Evolutionary conservation across 2,329 filamentous ascomycete species (phyloP).

Genomic region (Beauveria sp.): DNA sequence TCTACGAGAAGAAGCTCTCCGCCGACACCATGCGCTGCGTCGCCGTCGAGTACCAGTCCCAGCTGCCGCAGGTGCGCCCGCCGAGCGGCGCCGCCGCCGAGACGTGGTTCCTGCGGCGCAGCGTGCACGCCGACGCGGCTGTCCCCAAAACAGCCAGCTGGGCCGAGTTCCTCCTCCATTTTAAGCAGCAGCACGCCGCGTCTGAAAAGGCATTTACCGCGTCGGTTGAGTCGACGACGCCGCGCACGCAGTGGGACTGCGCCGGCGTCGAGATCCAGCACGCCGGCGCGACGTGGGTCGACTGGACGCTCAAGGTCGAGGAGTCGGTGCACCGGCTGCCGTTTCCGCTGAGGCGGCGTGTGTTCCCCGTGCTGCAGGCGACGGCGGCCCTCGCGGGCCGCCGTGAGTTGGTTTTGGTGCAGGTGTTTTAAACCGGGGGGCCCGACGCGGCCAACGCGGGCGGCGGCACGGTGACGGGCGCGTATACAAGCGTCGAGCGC

Average conservation of each 20-base stretch:
- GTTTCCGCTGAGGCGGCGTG: constrained; percentile 51
- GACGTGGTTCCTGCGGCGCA: constrained; percentile 57
- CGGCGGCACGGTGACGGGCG: constrained; percentile 44
- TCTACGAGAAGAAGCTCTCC: constrained; percentile 44
- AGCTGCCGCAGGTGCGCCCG: constrained; percentile 18
- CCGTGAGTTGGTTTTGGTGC: constrained; percentile 48
- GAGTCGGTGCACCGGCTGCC: constrained; percentile 62
- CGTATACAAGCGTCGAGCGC: constrained; percentile 60
- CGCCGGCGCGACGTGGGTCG: constrained; percentile 34
- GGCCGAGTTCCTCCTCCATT: constrained; percentile 52
- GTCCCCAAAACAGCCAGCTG: constrained; percentile 49
- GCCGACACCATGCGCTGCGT: constrained; percentile 34
- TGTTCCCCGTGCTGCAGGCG: constrained; percentile 60
- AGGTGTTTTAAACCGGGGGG: constrained; percentile 37
- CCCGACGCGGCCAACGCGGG: constrained; percentile 31
- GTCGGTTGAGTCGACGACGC: constrained; percentile 25
- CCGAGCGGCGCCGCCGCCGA: constrained; percentile 29
- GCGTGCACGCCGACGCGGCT: constrained; percentile 48
- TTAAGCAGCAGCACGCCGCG: constrained; percentile 43
- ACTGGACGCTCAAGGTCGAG: constrained; percentile 43
- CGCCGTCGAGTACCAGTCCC: constrained; percentile 22
- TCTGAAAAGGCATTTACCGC: constrained; percentile 34
- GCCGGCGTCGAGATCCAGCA: constrained; percentile 29
- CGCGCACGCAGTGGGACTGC: constrained; percentile 39
- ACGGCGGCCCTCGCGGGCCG: constrained; percentile 35